These are phyloP conservation scores for Bipolaris victoriae DNA, from an alignment of 2,329 filamentous ascomycete species.

Conservation along the genomic window DNA sequence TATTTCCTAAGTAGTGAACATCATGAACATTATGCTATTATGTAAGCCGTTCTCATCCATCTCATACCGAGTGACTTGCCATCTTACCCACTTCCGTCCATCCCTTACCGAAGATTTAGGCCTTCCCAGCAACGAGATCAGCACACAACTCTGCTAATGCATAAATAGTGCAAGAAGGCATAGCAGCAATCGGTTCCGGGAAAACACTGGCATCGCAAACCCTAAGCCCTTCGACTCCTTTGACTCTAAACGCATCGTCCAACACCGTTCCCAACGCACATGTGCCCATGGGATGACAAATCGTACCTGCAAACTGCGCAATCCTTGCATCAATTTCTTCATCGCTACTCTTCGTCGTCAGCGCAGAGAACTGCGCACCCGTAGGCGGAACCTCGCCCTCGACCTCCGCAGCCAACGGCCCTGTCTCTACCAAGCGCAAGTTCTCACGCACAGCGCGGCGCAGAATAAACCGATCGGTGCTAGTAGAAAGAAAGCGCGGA, in stretches of 20 bases:
- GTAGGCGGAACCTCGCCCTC: slow-evolving; percentile 25
- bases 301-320: slow-evolving; percentile 8
- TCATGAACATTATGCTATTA: too few relatives aligned
- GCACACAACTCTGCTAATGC: slow-evolving; percentile 32
- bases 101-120: neutral
- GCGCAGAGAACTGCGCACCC: slow-evolving; percentile 7
- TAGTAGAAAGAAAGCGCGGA: slow-evolving; percentile 29
- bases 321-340: slow-evolving; percentile 35
- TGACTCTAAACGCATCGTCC: slow-evolving; percentile 23
- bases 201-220: slow-evolving; percentile 30
- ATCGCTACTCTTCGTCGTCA: slow-evolving; percentile 26
- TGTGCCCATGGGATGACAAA: slow-evolving; percentile 25
- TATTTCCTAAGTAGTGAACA: too few relatives aligned
- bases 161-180: slow-evolving; percentile 31
- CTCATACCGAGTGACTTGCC: neutral
- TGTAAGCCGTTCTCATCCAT: neutral
- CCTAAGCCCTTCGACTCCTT: slow-evolving; percentile 14
- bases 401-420: slow-evolving; percentile 16
- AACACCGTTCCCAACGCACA: slow-evolving; percentile 29
- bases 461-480: slow-evolving; percentile 30
- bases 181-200: slow-evolving; percentile 27
- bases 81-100: neutral
- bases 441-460: slow-evolving; percentile 23
- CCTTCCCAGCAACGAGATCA: slow-evolving; percentile 21
- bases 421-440: slow-evolving; percentile 15